Evolutionary conservation across 1,284 basidiomycete genomes (phyloP).

Genomic region (Pseudozyma pruni): DNA sequence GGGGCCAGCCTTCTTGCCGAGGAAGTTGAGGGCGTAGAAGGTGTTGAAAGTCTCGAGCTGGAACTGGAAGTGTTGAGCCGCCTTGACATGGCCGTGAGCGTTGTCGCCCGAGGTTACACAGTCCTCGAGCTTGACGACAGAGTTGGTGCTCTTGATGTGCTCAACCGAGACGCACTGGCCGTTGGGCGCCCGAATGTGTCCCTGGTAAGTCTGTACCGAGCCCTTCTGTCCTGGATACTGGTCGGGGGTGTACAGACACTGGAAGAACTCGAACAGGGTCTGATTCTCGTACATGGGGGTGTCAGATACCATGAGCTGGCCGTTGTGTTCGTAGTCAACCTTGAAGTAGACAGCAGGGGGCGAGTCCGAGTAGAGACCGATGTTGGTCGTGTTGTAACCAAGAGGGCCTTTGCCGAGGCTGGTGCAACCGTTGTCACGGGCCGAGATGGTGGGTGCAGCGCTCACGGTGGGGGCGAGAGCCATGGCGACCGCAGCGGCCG

Average conservation of each 20-base stretch:
- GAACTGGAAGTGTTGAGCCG: constrained; percentile 18
- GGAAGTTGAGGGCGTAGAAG: constrained; percentile 11
- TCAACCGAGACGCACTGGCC: constrained; percentile 11
- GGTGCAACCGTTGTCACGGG: not conserved
- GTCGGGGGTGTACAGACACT: not conserved
- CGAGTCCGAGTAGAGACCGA: constrained; percentile 2
- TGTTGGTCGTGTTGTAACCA: constrained; percentile 15
- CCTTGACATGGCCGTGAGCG: constrained; percentile 7
- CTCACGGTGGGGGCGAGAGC: not conserved
- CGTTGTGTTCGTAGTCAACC: not conserved
- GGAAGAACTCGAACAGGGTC: constrained; percentile 19
- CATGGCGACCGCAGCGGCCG: not conserved
- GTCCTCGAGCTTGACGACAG: not conserved
- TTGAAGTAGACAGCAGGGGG: constrained; percentile 7
- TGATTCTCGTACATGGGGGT: not conserved
- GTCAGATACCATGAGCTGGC: not conserved
- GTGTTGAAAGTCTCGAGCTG: constrained; percentile 1
- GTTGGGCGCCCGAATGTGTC: constrained; percentile 9
- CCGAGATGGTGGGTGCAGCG: constrained; percentile 7
- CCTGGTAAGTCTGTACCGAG: constrained; percentile 10
- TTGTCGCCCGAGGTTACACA: constrained; percentile 3
- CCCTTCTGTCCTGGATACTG: not conserved
- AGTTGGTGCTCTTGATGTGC: not conserved
- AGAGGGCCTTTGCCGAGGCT: constrained; percentile 18
- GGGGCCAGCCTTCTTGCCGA: constrained; percentile 5